Base-by-base conservation (phyloP, 441 rosid genomes). In the Bocquillonia castaneifolia region DNA sequence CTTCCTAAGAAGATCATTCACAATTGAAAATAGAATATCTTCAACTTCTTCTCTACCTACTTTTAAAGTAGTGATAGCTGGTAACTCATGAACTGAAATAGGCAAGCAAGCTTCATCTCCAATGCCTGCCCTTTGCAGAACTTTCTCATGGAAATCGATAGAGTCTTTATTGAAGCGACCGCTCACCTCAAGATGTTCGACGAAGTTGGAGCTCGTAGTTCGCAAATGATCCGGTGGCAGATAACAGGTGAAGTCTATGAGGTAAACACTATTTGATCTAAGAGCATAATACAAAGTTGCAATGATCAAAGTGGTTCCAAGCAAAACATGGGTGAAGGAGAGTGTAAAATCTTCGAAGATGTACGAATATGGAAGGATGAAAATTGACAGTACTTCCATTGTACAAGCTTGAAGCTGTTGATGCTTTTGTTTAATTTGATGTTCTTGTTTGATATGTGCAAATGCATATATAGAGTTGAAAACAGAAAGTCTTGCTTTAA, bases 61-160 rank as follows among this genome's bases (percentile, higher is more conserved):
- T 1, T 63, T 51, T 26, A 82, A 59, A 48, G 83, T 68, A 64
- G 58, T 10, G 14, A 67, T 55, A 3, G 74, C 61, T 32, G 85
- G 88, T 36, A 86, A 34, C 83, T 82, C 79, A 14, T 82, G 91
- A 28, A 83, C 22, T 9, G 82, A 15, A 10, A 25, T 28, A n/a
- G 91, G 87, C 5, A 81, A 71, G 17, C 84, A 69, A 5, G 87
- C 82, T 59, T 86, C 88, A 32, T 79, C 79, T 26, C 91, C 83
- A 14, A 86, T 74, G 26, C 88, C 93, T 31, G 87, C 79, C 60
- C 83, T 77, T 59, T 88, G 81, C 69, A 70, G 7, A 37, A 84
- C 76, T 73, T 76, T 86, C 13, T 20, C 67, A 37, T 74, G 87
- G 68, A 86, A 85, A 42, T 74, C 78, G 20, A 73, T 32, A 59